Conservation (phyloP, 2,329 filamentous ascomycete genomes). For the Hypoxylon sp. region DNA sequence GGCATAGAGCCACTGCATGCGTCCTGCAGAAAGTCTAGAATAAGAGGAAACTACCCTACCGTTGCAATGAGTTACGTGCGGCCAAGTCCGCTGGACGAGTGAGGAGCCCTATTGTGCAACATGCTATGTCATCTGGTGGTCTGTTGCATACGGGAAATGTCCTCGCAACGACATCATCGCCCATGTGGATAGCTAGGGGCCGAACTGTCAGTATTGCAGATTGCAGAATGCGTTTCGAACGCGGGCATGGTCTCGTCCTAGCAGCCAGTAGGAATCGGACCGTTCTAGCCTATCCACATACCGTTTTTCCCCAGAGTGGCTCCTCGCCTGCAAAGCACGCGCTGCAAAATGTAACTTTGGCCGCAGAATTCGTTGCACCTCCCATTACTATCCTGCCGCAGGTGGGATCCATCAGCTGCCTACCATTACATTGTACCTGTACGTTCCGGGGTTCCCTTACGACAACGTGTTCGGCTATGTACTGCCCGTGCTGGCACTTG, state of each 20-base stretch:
- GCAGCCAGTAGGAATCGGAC: conserved; percentile 45
- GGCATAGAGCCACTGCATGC: conserved; percentile 32
- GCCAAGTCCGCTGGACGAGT: conserved; percentile 20
- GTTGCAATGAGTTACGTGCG: conserved; percentile 28
- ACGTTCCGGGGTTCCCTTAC: conserved; percentile 33
- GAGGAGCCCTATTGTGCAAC: conserved; percentile 22
- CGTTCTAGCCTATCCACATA: conserved; percentile 42
- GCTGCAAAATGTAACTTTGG: conserved; percentile 39
- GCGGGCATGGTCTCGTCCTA: conserved; percentile 27
- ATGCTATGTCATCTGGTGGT: conserved; percentile 31
- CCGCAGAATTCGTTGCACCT: conserved; percentile 36
- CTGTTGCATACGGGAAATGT: conserved; percentile 17
- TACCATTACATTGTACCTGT: conserved; percentile 27
- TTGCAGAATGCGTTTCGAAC: conserved; percentile 37
- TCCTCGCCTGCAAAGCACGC: conserved; percentile 42
- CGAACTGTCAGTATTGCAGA: conserved; percentile 42
- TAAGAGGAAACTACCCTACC: conserved; percentile 29
- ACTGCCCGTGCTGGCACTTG: conserved; percentile 18
- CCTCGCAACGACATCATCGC: conserved; percentile 37
- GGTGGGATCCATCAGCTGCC: conserved; percentile 49
- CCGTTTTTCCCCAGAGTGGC: conserved; percentile 43
- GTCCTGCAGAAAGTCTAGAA: conserved; percentile 40
- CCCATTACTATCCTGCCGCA: conserved; percentile 41
- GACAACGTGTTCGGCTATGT: conserved; percentile 32
- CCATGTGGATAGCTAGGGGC: conserved; percentile 26